Evolutionary conservation across 441 rosid genomes (phyloP), one percentile per base, ranked within the genome.

Genomic region (Eruca vesicaria): DNA sequence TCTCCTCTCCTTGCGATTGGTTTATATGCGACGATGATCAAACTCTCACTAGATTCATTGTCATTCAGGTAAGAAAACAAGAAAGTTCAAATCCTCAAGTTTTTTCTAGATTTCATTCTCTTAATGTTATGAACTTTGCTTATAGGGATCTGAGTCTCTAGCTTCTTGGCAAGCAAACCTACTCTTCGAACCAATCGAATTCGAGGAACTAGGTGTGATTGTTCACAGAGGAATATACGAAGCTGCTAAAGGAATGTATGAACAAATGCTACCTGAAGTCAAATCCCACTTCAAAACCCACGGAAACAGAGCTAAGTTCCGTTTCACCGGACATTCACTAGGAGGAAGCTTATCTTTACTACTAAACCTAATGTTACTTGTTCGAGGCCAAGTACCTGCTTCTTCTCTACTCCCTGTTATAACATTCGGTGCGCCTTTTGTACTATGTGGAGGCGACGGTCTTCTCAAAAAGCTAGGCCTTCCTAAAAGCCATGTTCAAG

Each of bases 91-190:
- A 29, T 29, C 32, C 32, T 29, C 32, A 29, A 29, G 32, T 29
- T 56, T 20, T n/a, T 8, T 32, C 23, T 7, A 50, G 19, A 7
- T 56, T 12, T 65, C 67, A 6, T 57, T 43, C 10, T 33, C 72
- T 21, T 43, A 7, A 38, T 58, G 56, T 10, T 58, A 9, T 77
- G 35, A 36, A 6, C 7, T 4, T 55, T 55, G 8, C 43, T 63
- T 75, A 83, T 80, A 94, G 98, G 98, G 99, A 38, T 95, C 99
- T 2, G 98, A 91, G 80, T 83, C 98, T 57, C 62, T 93, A 66
- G 95, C 92, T 69, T 93, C 99, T 41, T 95, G 99, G 99, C 88
- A 91, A 84, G 98, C 98, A 35, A 95, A 95, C 79, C 76, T 95
- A 67, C 93, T 95, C 61, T 96, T 96, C 73, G 99, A 96, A 79